A percentile compares a stretch with the other conserved stretches of the same genome.
Conservation (phyloP, 164 flowering plant species). For the Taxillus chinensis region DNA sequence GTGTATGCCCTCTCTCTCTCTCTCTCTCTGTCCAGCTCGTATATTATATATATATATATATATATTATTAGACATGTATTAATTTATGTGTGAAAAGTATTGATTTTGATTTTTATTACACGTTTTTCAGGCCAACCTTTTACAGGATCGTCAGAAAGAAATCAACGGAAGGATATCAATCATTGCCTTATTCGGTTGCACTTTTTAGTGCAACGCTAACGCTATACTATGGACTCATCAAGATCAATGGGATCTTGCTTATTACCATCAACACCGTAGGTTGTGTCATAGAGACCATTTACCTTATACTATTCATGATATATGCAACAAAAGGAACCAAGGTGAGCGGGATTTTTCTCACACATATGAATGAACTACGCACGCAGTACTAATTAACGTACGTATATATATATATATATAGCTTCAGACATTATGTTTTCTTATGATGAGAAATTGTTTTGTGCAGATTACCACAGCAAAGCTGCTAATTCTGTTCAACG, state of each 20-base stretch:
- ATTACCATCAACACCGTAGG: conserved; percentile 56
- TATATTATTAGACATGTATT: no score
- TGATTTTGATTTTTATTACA: background rate
- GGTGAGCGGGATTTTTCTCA: conserved; percentile 21
- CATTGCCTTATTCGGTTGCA: conserved; percentile 68
- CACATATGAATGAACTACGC: background rate
- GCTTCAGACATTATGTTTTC: no score
- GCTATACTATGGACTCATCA: conserved; percentile 55
- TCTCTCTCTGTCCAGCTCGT: no score
- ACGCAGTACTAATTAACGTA: no score
- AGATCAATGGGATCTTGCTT: conserved; percentile 36
- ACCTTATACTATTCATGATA: conserved; percentile 42
- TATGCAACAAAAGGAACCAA: conserved; percentile 41
- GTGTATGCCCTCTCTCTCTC: conserved; percentile 25
- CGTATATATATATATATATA: no score
- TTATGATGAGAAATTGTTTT: background rate
- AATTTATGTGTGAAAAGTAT: no score
- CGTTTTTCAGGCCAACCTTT: conserved; percentile 55
- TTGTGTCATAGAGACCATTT: conserved; percentile 30
- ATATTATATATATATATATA: no score
- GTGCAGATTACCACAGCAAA: conserved; percentile 39
- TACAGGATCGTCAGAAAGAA: conserved; percentile 50
- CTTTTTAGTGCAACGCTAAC: conserved; percentile 57
- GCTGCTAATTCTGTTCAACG: conserved; percentile 36
- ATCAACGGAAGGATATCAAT: conserved; percentile 68